A percentile compares a stretch with the other conserved stretches of the same genome.
These are phyloP conservation scores for Sesbania bispinosa DNA, from an alignment of 306 rosid species.

Conservation along the genomic window DNA sequence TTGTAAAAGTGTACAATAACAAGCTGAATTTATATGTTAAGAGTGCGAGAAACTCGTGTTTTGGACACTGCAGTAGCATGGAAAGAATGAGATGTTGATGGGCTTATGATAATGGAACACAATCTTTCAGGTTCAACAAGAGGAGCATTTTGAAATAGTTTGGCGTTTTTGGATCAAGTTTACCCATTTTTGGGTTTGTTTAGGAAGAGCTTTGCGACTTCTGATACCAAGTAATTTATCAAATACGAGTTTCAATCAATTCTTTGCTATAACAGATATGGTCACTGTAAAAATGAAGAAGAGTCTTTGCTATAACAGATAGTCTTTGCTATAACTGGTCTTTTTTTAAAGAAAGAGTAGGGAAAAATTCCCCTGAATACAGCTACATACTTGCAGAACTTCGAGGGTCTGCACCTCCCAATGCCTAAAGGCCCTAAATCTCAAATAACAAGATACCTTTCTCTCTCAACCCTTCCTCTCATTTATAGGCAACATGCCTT, in stretches of 20 bases:
- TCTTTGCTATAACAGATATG: no score
- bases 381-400: no score
- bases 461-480: no score
- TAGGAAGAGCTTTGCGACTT: background rate
- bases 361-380: no score
- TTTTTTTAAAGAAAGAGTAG: no score
- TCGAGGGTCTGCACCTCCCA: no score
- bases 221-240: background rate
- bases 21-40: background rate
- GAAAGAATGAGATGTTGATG: constrained; percentile 52
- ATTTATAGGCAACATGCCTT: no score
- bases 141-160: constrained; percentile 17
- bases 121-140: background rate
- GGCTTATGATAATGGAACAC: constrained; percentile 19
- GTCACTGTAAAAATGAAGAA: background rate
- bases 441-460: no score
- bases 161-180: background rate
- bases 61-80: constrained; percentile 52
- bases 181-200: background rate
- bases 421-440: no score
- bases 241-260: background rate
- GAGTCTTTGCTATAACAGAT: no score
- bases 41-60: background rate
- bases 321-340: no score
- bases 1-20: background rate